These are phyloP conservation scores for Aurantiochytrium sp. DNA, from an alignment of 108 stramenopile species.

Conservation along the genomic window DNA sequence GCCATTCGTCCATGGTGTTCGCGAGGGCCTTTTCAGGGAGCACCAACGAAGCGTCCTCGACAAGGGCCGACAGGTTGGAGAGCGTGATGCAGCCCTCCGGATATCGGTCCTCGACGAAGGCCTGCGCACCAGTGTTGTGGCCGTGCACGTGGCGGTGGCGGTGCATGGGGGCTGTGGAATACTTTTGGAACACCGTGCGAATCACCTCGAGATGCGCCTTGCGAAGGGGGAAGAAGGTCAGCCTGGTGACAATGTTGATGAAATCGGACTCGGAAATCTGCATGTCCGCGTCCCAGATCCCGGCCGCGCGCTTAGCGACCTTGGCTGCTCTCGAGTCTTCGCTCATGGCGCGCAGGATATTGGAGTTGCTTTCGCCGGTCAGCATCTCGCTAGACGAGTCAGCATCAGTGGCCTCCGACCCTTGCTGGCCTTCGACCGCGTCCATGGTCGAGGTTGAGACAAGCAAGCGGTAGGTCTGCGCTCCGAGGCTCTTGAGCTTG, in stretches of 20 bases:
- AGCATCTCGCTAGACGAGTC: too few species aligned
- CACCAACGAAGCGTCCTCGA: neutral
- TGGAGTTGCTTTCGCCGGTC: too few species aligned
- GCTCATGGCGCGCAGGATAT: too few species aligned
- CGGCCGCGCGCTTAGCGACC: neutral
- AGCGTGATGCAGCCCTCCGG: neutral
- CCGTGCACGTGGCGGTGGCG: neutral
- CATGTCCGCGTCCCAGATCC: neutral
- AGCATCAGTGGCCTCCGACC: neutral
- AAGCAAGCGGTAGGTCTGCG: neutral
- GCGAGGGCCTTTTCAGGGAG: neutral
- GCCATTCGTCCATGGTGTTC: neutral
- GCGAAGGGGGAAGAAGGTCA: neutral
- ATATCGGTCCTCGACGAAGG: neutral
- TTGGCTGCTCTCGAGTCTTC: neutral
- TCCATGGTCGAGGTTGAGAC: too few species aligned
- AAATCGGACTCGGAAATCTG: neutral
- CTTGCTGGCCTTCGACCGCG: too few species aligned
- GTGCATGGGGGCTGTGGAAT: neutral
- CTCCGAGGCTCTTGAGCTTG: neutral
- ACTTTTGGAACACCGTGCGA: neutral
- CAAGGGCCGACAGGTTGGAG: neutral
- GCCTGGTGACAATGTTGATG: neutral
- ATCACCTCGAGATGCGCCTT: too few species aligned
- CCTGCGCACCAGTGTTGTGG: neutral